Base-by-base conservation (phyloP, 2,329 filamentous ascomycete species). In the Talaromyces sp. region DNA sequence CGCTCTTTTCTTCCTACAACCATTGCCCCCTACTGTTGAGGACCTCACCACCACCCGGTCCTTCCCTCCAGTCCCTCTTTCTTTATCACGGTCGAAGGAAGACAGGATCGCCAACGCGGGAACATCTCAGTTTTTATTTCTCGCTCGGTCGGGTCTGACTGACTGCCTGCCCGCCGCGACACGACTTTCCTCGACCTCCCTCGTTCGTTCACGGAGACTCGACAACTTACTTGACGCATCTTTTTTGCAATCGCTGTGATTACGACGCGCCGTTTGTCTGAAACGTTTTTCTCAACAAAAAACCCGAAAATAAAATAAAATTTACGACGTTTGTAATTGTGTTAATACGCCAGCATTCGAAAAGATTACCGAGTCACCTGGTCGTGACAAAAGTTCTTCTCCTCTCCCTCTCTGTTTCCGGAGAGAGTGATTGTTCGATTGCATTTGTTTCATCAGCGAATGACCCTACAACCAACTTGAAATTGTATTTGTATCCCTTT, bases 181-280 rank as follows among this genome's bases (percentile, higher is more conserved):
- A 67, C 68, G 69, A 71, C 69, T 65, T 65, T 60, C 54, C 52
- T 52, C 64, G 59, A 40, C 63, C 65, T 68, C 68, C 64, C 67
- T 69, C 69, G 64, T 63, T 71, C 69, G 68, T 70, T 71, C 68
- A 63, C 67, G 65, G 68, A 70, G 68, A 70, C 69, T 59, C 59
- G 33, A 56, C 64, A 59, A 59, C 27, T 64, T 50, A 64, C 64
- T 40, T 33, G 53, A 56, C 53, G 34, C 56, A 28, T 50, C 34
- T 57, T 27, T 40, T 30, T 53, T 50, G 36, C 56, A 53, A 31
- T 53, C 50, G 28, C 50, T 53, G 18, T 53, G 14, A 30, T 53
- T 53, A 9, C 14, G 5, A 47, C 44, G 18, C 44, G 18, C 5
- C 44, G 16, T 18, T 47, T 27, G 4, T 7, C 36, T 40, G 36